Base-by-base conservation (phyloP, 2,329 filamentous ascomycete species). In the Calonectria fujianensis region DNA sequence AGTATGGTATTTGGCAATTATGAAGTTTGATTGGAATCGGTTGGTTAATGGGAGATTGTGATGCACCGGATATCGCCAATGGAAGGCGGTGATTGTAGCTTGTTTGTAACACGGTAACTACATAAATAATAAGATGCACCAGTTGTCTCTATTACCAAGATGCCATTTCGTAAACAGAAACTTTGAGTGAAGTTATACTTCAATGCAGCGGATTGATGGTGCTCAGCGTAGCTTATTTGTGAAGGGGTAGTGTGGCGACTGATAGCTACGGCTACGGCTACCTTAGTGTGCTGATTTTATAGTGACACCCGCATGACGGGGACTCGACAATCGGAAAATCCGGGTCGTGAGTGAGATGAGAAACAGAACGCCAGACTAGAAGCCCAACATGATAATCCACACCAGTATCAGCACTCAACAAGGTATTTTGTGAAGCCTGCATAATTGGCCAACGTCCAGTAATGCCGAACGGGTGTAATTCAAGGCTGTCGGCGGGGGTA, bases 41-140 rank as follows among this genome's bases (percentile, higher is more conserved):
- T 27, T 61, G 57, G 16, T 18, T 63, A 63, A 63, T 63, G 45
- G 41, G 76, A 76, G 59, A 78, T 37, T 73, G 29, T 68, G 50
- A 66, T 73, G 72, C 52, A 73, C 66, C 68, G 69, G 73, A 74
- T 65, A 37, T 66, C 35, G 74, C 63, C 67, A 64, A 59, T 27
- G 35, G 61, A 50, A 41, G 69, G 37, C 27, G 63, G 37, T 72
- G 76, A 72, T 72, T 68, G 64, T 61, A 41, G 69, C 75, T 71
- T 32, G 69, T 69, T 75, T 74, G 57, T 77, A 72, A 66, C 71
- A 74, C 72, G 76, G 39, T 50, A 29, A 24, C 69, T 68, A 72
- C 41, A 69, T 80, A 74, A 69, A 67, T 81, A 81, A 81, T 81
- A 76, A 71, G 75, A 80, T 68, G 65, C 70, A 63, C 74, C 59